phyloP scores from a whole-genome alignment of 768 basidiomycete genomes.

The Lentinula aciculospora region DNA sequence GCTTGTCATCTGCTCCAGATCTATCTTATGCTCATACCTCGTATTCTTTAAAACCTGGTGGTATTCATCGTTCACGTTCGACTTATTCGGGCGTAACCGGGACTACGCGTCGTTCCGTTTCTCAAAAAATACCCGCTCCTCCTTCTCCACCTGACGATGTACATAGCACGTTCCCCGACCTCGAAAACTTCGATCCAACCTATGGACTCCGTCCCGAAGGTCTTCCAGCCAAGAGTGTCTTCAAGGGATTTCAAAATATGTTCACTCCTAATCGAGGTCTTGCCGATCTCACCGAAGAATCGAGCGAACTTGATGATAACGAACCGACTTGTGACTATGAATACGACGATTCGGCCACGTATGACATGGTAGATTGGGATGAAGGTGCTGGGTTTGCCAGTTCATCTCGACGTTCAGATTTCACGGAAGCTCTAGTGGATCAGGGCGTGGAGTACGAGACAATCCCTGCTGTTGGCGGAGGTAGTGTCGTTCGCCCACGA shows the following conservation, averaged over 20 bases:
- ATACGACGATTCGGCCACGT: constrained; percentile 37
- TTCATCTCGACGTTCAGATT: constrained; percentile 31
- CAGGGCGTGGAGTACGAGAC: constrained; percentile 71
- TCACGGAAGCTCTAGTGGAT: constrained; percentile 17
- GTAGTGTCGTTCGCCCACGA: constrained; percentile 78
- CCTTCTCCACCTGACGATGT: constrained; percentile 16
- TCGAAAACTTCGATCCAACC: constrained; percentile 93
- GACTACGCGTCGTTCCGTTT: constrained; percentile 21
- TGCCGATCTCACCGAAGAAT: constrained; percentile 75
- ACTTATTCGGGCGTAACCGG: constrained; percentile 36
- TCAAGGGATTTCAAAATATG: constrained; percentile 70
- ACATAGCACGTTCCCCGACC: constrained; percentile 26
- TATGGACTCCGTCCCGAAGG: constrained; percentile 94
- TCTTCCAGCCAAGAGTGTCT: constrained; percentile 78
- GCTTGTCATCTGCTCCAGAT: constrained; percentile 5
- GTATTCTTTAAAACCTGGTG: constrained; percentile 7
- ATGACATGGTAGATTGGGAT: constrained; percentile 70
- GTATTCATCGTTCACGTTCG: constrained; percentile 26
- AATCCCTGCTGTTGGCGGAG: constrained; percentile 89
- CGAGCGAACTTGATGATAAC: constrained; percentile 29
- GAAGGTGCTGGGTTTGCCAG: constrained; percentile 44
- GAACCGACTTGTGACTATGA: constrained; percentile 19
- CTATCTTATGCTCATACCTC: not conserved
- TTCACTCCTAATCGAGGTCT: constrained; percentile 66
- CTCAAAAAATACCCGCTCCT: constrained; percentile 12